Percentiles rank a stretch among this genome's conserved stretches.
These are phyloP conservation scores for Coniferiporia sulphurascens DNA, from an alignment of 1,284 basidiomycete genomes.

Conservation along the genomic window DNA sequence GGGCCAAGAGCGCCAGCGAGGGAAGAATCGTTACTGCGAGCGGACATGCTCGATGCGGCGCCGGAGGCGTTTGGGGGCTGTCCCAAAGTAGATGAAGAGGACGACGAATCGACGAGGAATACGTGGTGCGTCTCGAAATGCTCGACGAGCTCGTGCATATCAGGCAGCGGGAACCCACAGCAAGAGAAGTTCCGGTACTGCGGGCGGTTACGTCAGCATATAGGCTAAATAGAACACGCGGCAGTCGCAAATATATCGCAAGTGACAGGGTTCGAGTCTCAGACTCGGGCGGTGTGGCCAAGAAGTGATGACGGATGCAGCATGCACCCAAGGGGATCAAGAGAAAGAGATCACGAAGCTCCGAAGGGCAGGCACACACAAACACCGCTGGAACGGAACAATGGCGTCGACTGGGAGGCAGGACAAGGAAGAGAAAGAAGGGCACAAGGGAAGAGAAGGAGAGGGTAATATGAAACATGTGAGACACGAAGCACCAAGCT, in stretches of 20 bases:
- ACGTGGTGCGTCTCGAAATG: constrained; percentile 86
- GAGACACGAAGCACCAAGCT: constrained; percentile 25
- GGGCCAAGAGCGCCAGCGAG: constrained; percentile 14
- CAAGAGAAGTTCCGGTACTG: constrained; percentile 81
- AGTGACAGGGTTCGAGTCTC: not conserved
- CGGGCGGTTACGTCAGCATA: not conserved
- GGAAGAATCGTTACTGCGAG: constrained; percentile 8
- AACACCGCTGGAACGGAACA: too few species aligned
- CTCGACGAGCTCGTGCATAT: constrained; percentile 81
- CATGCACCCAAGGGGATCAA: not conserved
- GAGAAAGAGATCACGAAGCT: not conserved
- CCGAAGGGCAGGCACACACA: not conserved
- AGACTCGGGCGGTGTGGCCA: not conserved
- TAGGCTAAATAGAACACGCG: not conserved
- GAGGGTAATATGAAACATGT: too few species aligned
- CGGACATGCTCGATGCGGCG: not conserved
- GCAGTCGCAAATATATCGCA: not conserved
- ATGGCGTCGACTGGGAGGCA: not conserved
- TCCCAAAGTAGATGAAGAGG: constrained; percentile 26
- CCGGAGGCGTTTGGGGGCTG: constrained; percentile 6
- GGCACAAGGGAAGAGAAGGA: too few species aligned
- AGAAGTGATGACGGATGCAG: not conserved
- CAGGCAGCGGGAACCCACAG: constrained; percentile 73
- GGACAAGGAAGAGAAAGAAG: constrained; percentile 6
- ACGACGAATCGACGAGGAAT: constrained; percentile 48